A percentile compares a stretch with the other conserved stretches of the same genome.
Conservation (phyloP, 192 early-diverging fungal species). For the Umbelopsis vinacea region DNA sequence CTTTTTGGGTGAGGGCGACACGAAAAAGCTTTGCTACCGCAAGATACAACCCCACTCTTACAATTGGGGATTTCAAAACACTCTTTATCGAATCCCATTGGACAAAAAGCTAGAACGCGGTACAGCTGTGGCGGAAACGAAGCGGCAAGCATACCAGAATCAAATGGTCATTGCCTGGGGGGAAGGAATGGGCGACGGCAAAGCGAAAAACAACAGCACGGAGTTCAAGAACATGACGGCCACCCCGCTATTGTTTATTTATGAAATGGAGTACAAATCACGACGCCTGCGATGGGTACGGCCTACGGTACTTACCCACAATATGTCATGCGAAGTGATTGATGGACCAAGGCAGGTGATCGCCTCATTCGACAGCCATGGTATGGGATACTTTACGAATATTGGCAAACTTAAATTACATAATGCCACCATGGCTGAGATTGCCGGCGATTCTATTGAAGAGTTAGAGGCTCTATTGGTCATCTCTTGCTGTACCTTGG, state of each 20-base stretch:
- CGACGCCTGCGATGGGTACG: conserved; percentile 37
- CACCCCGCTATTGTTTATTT: conserved; percentile 32
- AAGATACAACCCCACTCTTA: conserved; percentile 44
- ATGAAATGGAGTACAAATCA: conserved; percentile 29
- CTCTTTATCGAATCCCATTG: conserved; percentile 6
- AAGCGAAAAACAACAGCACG: neutral
- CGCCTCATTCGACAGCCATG: conserved; percentile 40
- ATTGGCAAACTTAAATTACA: conserved; percentile 35
- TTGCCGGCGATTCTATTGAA: conserved; percentile 11
- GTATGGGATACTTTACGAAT: conserved; percentile 40
- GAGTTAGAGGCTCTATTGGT: conserved; percentile 28
- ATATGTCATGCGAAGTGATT: conserved; percentile 38
- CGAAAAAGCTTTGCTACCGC: conserved; percentile 29
- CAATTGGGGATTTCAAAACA: conserved; percentile 47
- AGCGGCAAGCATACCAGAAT: conserved; percentile 41
- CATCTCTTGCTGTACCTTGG: conserved; percentile 32
- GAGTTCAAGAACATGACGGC: conserved; percentile 29
- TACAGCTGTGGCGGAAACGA: conserved; percentile 33
- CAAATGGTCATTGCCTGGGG: conserved; percentile 40
- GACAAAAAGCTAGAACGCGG: neutral
- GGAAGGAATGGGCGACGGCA: neutral
- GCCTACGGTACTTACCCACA: conserved; percentile 33
- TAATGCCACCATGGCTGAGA: conserved; percentile 12
- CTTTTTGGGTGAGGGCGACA: conserved; percentile 16
- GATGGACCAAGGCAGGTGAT: conserved; percentile 20